A percentile compares a stretch with the other conserved stretches of the same genome.
phyloP scores from a whole-genome alignment of 371 early-diverging fungal genomes.

The Smittium mucronatum region DNA sequence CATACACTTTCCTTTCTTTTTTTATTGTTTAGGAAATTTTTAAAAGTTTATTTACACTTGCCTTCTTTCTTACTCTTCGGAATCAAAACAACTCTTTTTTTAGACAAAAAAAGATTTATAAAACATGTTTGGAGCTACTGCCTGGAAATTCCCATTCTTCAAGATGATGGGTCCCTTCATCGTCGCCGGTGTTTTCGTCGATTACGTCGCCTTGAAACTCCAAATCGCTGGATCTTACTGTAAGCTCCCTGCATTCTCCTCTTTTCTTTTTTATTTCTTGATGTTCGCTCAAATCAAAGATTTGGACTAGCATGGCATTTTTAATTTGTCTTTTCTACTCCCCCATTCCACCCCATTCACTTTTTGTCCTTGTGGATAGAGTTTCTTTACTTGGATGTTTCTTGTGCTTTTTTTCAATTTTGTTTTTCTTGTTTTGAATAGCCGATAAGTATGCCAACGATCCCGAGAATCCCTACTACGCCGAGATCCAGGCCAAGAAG shows the following conservation, averaged over 20 bases:
- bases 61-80: too few relatives aligned
- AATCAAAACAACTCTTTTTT: too few relatives aligned
- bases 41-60: too few relatives aligned
- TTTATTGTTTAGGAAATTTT: too few relatives aligned
- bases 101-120: neutral
- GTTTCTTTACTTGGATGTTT: too few relatives aligned
- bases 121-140: constrained; percentile 5
- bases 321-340: neutral
- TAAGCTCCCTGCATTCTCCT: constrained; percentile 13
- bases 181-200: constrained; percentile 26
- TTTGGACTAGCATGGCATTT: too few relatives aligned
- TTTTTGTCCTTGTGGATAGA: too few relatives aligned
- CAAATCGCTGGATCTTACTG: constrained; percentile 26
- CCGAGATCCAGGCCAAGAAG: constrained; percentile 34
- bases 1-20: too few relatives aligned
- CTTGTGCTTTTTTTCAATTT: neutral
- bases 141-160: constrained; percentile 26
- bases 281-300: too few relatives aligned
- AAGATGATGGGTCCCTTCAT: constrained; percentile 35
- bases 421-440: constrained; percentile 8
- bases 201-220: constrained; percentile 23
- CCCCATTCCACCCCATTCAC: neutral
- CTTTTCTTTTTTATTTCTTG: too few relatives aligned
- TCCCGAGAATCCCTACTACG: constrained; percentile 32
- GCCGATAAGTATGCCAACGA: constrained; percentile 29